A percentile compares a stretch with the other conserved stretches of the same genome.
These are phyloP conservation scores for Phytophthora cajani DNA, from an alignment of 352 stramenopile species.

Conservation along the genomic window DNA sequence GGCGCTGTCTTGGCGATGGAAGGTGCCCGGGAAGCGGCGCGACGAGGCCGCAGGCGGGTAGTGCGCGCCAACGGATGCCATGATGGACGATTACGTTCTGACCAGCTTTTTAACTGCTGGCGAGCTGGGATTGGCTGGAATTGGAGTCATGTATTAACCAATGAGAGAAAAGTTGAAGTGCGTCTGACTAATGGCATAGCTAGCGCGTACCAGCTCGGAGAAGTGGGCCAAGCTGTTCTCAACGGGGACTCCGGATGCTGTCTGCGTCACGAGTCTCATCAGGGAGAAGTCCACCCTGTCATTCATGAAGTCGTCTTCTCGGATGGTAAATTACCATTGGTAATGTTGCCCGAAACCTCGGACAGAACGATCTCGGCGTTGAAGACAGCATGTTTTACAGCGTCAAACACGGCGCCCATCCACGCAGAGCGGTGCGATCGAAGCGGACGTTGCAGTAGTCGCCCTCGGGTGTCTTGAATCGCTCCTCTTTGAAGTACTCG, in stretches of 20 bases:
- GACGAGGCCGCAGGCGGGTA: not conserved
- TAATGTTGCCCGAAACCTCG: conserved; percentile 35
- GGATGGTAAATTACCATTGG: conserved; percentile 12
- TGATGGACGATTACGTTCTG: conserved; percentile 9
- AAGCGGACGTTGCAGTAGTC: conserved; percentile 58
- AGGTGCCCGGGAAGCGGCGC: conserved; percentile 12
- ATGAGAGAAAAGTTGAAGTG: conserved; percentile 11
- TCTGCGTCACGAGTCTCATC: conserved; percentile 31
- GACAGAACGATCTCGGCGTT: conserved; percentile 46
- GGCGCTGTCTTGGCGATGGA: conserved; percentile 23
- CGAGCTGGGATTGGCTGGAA: conserved; percentile 10
- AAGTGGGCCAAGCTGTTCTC: conserved; percentile 39
- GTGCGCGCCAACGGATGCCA: conserved; percentile 32
- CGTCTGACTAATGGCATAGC: not conserved
- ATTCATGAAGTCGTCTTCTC: conserved; percentile 41
- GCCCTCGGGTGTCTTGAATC: conserved; percentile 36
- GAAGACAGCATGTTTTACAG: conserved; percentile 25
- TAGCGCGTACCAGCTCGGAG: conserved; percentile 20
- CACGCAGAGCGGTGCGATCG: conserved; percentile 33
- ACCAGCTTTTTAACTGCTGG: conserved; percentile 2
- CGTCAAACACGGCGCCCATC: conserved; percentile 33
- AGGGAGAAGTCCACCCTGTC: conserved; percentile 22
- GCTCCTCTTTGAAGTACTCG: conserved; percentile 34
- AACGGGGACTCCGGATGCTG: conserved; percentile 15
- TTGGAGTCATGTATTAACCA: not conserved